Evolutionary conservation across 768 basidiomycete genomes (phyloP).

Genomic region (Harrya chromipes): DNA sequence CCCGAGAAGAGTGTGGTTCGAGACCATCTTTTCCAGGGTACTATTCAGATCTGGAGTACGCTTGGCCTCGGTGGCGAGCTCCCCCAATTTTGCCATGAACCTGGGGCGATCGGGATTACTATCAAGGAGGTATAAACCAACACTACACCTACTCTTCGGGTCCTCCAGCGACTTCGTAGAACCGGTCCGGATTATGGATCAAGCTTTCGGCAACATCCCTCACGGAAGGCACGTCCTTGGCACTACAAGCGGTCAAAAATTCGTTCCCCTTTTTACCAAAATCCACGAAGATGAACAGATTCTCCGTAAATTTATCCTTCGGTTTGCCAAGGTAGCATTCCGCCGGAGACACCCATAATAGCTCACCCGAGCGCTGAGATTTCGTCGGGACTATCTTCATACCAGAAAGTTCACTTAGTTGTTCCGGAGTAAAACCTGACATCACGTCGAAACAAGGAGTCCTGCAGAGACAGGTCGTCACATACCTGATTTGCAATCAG

Average conservation of each 20-base stretch:
- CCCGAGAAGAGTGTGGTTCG: conserved; percentile 65
- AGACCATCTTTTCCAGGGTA: conserved; percentile 57
- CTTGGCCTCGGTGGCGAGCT: conserved; percentile 79
- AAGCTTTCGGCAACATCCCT: conserved; percentile 72
- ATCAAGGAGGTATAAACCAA: not conserved
- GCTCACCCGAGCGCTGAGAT: no score
- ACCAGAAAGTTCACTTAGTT: no score
- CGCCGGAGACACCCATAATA: conserved; percentile 46
- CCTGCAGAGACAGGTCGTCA: no score
- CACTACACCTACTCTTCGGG: conserved; percentile 45
- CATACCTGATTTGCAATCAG: conserved; percentile 59
- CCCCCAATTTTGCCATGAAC: conserved; percentile 74
- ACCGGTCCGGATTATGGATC: conserved; percentile 58
- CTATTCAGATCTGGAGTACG: conserved; percentile 44
- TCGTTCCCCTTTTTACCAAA: conserved; percentile 75
- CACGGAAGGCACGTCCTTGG: conserved; percentile 77
- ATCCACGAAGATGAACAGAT: conserved; percentile 82
- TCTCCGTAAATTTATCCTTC: conserved; percentile 59
- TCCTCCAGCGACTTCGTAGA: conserved; percentile 63
- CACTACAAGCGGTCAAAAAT: conserved; percentile 81
- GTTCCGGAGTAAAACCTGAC: no score
- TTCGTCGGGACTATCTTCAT: no score
- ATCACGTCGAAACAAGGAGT: no score
- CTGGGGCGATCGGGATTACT: conserved; percentile 34
- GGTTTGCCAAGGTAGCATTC: conserved; percentile 64